Conservation (phyloP, 2,329 filamentous ascomycete genomes). For the Paramyrothecium roridum region DNA sequence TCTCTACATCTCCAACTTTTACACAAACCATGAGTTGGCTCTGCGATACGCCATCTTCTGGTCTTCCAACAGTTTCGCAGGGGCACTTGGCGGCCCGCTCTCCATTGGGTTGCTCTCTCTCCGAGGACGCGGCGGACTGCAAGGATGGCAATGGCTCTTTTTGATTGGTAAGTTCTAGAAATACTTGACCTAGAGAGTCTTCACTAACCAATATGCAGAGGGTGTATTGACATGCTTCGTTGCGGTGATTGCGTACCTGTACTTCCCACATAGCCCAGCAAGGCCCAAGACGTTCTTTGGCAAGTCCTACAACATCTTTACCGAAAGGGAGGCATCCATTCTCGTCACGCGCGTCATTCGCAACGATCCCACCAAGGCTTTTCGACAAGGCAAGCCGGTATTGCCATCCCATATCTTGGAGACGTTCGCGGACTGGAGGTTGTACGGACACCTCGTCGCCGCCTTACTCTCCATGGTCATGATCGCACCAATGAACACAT, state of each 20-base stretch:
- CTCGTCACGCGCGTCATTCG: conserved; percentile 22
- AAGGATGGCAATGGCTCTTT: conserved; percentile 28
- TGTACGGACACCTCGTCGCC: conserved; percentile 22
- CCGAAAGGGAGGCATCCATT: conserved; percentile 17
- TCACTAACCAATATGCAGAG: conserved; percentile 12
- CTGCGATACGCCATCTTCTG: conserved; percentile 24
- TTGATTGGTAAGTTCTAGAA: conserved; percentile 15
- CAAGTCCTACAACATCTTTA: conserved; percentile 18
- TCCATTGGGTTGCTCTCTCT: conserved; percentile 22
- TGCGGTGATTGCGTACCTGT: conserved; percentile 18
- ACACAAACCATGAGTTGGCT: conserved; percentile 23
- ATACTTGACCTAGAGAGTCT: fast-evolving
- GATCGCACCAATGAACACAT: conserved; percentile 26
- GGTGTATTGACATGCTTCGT: conserved; percentile 20
- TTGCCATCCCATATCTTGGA: conserved; percentile 16
- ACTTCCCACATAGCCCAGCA: conserved; percentile 20
- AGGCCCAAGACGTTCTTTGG: conserved; percentile 21
- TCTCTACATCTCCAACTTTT: conserved; percentile 24
- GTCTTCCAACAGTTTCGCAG: conserved; percentile 23
- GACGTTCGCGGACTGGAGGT: conserved; percentile 21
- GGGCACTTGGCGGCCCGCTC: conserved; percentile 20
- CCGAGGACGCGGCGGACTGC: conserved; percentile 14
- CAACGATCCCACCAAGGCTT: conserved; percentile 23
- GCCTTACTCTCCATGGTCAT: conserved; percentile 25
- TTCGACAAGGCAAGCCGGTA: conserved; percentile 17